Conservation (phyloP, 306 rosid genomes). For the Herpetospermum pedunculosum region DNA sequence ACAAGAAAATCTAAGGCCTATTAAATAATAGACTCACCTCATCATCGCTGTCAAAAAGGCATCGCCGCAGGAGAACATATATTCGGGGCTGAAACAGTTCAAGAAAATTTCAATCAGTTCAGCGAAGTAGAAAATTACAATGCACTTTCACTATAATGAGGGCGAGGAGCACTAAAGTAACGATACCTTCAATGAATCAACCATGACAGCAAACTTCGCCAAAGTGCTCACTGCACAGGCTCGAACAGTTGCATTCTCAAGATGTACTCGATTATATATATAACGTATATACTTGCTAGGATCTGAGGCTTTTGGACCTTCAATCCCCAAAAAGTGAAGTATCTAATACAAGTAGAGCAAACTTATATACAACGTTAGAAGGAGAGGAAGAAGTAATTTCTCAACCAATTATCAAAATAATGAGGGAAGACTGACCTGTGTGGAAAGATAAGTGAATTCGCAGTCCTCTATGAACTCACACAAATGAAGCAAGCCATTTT, state of each 20-base stretch:
- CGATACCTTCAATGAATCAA: constrained; percentile 74
- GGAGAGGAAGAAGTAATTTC: neutral
- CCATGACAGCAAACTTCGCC: constrained; percentile 91
- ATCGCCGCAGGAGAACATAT: constrained; percentile 71
- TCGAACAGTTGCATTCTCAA: constrained; percentile 95
- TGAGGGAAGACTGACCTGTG: constrained; percentile 54
- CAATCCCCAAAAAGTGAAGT: constrained; percentile 90
- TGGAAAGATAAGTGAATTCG: constrained; percentile 94
- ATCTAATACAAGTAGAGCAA: constrained; percentile 34
- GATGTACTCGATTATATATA: constrained; percentile 93
- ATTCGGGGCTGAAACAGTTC: constrained; percentile 68
- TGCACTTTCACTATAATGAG: neutral
- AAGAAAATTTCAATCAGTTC: constrained; percentile 15
- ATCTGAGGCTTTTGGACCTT: constrained; percentile 96
- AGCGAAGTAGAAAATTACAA: neutral
- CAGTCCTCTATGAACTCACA: constrained; percentile 99
- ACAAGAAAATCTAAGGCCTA: neutral
- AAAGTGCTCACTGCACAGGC: constrained; percentile 97
- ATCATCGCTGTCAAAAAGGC: constrained; percentile 91
- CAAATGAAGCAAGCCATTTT: constrained; percentile 93
- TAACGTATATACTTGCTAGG: constrained; percentile 93
- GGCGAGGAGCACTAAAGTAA: neutral
- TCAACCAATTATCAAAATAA: constrained; percentile 7
- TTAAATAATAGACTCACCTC: constrained; percentile 47
- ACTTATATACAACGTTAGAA: neutral